Conservation (phyloP, 352 stramenopile species). For the Blastocystis sp. region DNA sequence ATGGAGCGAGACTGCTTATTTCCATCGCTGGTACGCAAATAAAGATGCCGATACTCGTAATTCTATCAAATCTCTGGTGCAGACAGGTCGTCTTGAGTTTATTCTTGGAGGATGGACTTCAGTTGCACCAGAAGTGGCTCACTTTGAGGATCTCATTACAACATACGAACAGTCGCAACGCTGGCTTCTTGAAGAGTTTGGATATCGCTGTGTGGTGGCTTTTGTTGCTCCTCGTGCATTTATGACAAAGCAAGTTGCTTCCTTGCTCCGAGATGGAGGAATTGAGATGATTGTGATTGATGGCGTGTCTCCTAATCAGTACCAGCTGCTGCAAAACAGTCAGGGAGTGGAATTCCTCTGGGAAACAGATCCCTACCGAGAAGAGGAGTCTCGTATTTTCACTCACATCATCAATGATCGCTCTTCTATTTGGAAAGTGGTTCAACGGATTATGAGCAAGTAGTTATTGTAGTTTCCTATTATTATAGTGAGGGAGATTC, state of each 20-base stretch:
- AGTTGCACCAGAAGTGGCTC: background rate
- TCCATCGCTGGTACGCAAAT: background rate
- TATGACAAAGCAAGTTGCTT: background rate
- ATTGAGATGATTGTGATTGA: conserved; percentile 30
- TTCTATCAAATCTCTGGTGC: background rate
- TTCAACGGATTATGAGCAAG: background rate
- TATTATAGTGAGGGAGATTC: background rate
- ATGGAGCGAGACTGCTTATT: conserved; percentile 3
- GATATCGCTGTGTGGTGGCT: background rate
- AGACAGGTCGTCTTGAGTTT: background rate
- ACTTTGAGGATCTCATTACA: background rate
- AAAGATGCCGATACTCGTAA: background rate
- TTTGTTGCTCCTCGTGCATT: background rate
- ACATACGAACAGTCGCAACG: background rate
- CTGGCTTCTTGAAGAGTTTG: conserved; percentile 5
- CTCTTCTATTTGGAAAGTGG: background rate
- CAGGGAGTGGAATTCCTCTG: conserved; percentile 1
- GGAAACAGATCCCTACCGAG: background rate
- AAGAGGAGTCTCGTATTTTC: conserved; percentile 18
- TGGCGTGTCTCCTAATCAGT: background rate
- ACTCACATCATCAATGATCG: background rate
- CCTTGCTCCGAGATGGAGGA: background rate
- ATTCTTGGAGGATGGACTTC: background rate
- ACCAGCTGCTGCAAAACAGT: background rate
- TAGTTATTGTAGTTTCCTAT: background rate